These are phyloP conservation scores for Ogataea corticis DNA, from an alignment of 805 yeast species.

Conservation along the genomic window DNA sequence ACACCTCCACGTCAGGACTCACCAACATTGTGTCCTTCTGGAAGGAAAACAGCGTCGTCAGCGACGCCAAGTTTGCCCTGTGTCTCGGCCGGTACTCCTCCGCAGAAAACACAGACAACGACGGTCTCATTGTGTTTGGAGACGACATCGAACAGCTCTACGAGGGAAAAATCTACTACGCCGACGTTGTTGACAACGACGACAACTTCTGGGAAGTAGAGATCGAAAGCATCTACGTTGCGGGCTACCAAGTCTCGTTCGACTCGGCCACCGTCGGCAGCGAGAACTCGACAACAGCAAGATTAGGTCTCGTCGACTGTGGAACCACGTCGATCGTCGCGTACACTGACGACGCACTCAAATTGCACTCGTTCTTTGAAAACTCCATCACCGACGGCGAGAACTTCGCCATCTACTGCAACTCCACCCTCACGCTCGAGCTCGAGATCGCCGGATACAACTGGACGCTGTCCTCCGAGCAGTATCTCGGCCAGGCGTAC, in stretches of 20 bases:
- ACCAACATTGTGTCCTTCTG: slow-evolving; percentile 44
- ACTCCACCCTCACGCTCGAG: slow-evolving; percentile 41
- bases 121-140: slow-evolving; percentile 48
- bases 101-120: slow-evolving; percentile 24
- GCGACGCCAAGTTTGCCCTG: slow-evolving; percentile 44
- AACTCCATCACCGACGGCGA: slow-evolving; percentile 57
- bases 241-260: slow-evolving; percentile 36
- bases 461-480: slow-evolving; percentile 44
- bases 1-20: slow-evolving; percentile 34
- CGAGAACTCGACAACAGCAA: slow-evolving; percentile 23
- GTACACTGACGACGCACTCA: slow-evolving; percentile 54
- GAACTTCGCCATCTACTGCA: slow-evolving; percentile 61
- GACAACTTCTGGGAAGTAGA: slow-evolving; percentile 54
- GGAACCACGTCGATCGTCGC: slow-evolving; percentile 66
- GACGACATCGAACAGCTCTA: slow-evolving; percentile 38
- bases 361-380: slow-evolving; percentile 51
- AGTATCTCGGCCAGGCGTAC: slow-evolving; percentile 53
- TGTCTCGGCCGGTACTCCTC: slow-evolving; percentile 39
- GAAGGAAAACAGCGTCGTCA: slow-evolving; percentile 35
- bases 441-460: slow-evolving; percentile 45
- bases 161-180: slow-evolving; percentile 42
- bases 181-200: slow-evolving; percentile 34
- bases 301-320: slow-evolving; percentile 57
- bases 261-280: slow-evolving; percentile 24
- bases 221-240: slow-evolving; percentile 40